phyloP scores from a whole-genome alignment of 768 basidiomycete genomes.

The Sarcodon sp. region DNA sequence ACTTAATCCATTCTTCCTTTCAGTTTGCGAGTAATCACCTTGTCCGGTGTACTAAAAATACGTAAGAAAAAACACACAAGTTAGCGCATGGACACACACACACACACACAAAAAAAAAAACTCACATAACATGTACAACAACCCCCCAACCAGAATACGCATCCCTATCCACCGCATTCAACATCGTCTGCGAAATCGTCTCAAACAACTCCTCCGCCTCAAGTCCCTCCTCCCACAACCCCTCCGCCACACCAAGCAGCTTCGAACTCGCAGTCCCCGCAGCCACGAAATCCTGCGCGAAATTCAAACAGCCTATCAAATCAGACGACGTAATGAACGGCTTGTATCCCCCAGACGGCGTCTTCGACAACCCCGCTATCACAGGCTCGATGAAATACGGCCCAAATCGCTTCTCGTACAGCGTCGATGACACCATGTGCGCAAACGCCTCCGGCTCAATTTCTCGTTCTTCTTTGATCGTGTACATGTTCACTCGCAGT shows the following conservation, averaged over 20 bases:
- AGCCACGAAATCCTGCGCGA: conserved; percentile 95
- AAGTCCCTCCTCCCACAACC: conserved; percentile 95
- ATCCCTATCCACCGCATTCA: conserved; percentile 94
- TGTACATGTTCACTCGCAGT: conserved; percentile 96
- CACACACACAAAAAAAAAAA: conserved; percentile 4
- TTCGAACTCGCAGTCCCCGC: conserved; percentile 88
- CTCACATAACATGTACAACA: conserved; percentile 91
- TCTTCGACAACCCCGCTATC: conserved; percentile 79
- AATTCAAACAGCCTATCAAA: conserved; percentile 86
- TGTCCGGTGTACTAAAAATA: conserved; percentile 27
- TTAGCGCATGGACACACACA: not conserved
- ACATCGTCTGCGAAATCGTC: conserved; percentile 90
- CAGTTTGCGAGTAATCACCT: conserved; percentile 40
- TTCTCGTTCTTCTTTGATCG: conserved; percentile 96
- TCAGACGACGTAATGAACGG: conserved; percentile 96
- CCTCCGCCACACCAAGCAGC: conserved; percentile 94
- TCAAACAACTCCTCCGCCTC: conserved; percentile 96
- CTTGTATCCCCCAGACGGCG: conserved; percentile 55
- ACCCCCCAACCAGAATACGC: conserved; percentile 97
- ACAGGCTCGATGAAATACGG: conserved; percentile 97
- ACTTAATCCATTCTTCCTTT: conserved; percentile 39
- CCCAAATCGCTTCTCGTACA: conserved; percentile 92
- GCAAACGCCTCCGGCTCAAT: conserved; percentile 95
- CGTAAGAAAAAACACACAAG: not conserved
- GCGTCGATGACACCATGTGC: conserved; percentile 87